These are phyloP conservation scores for Lecanicillium sp. DNA, from an alignment of 2,329 filamentous ascomycete genomes.

Conservation along the genomic window DNA sequence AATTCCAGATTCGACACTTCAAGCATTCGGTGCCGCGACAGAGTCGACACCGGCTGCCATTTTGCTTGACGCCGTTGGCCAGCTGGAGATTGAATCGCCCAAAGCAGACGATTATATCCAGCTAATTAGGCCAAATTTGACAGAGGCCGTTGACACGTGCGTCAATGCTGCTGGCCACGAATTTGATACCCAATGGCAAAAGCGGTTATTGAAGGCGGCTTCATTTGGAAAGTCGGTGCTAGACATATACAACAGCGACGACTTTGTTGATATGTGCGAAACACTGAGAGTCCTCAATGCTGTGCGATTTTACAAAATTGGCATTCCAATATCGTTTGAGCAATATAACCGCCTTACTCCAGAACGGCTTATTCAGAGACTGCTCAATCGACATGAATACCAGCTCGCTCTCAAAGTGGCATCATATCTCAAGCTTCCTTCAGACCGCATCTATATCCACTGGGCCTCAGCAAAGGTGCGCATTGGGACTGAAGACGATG, in stretches of 20 bases:
- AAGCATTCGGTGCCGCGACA: constrained; percentile 83
- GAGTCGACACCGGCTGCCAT: constrained; percentile 85
- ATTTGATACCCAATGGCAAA: constrained; percentile 86
- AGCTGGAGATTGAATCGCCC: constrained; percentile 86
- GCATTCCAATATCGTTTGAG: constrained; percentile 83
- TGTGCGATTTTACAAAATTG: constrained; percentile 83
- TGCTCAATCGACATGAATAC: constrained; percentile 87
- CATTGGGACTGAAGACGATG: constrained; percentile 75
- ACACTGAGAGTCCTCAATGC: constrained; percentile 87
- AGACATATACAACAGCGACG: constrained; percentile 95
- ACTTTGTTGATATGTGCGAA: constrained; percentile 98
- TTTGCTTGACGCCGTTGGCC: constrained; percentile 84
- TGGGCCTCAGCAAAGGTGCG: constrained; percentile 96
- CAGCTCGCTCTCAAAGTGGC: constrained; percentile 82
- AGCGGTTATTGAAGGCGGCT: constrained; percentile 88
- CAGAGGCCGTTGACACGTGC: constrained; percentile 88
- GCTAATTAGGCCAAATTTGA: constrained; percentile 76
- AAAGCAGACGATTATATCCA: constrained; percentile 98
- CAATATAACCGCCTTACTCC: constrained; percentile 88
- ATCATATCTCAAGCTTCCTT: constrained; percentile 75
- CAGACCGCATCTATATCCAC: constrained; percentile 87
- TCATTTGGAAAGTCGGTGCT: constrained; percentile 97
- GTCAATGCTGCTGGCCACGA: constrained; percentile 91
- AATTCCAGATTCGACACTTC: constrained; percentile 76
- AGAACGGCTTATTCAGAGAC: constrained; percentile 74